Evolutionary conservation across 352 stramenopile species (phyloP), one percentile per base, ranked within the genome.

Genomic region (Globisporangium canariense): DNA sequence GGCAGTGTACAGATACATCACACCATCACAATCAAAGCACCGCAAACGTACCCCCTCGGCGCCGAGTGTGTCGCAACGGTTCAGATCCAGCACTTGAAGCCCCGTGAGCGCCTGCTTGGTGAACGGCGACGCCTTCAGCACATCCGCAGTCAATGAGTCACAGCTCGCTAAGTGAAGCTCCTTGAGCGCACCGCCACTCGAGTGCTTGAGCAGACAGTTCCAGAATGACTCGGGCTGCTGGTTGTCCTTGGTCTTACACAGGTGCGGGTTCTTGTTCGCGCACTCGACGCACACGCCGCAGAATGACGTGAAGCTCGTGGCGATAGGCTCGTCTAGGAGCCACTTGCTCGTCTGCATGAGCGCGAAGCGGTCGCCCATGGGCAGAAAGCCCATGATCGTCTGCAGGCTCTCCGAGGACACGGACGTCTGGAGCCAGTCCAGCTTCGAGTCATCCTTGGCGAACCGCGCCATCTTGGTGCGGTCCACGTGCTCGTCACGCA

Each of bases 41-140:
- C 22, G 6, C 2, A 28, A 38, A 60, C 66, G 41, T 41, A 83
- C 61, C 30, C 78, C 81, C n/a, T 86, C 75, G 0, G 62, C 58
- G 8, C 75, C 76, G 20, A 93, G 69, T 5, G 65, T 40, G 4
- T 60, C 58, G 62, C 80, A 89, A n/a, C 78, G 72, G 56, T 85
- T 86, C 25, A 93, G 74, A 10, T 90, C 80, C 30, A 93, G 58
- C 8, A 89, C 76, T 30, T 75, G 69, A 2, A 93, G 76, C 41
- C 68, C 55, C 20, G 51, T 41, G n/a, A 91, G 50, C 18, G 79
- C 78, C 0, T 49, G 45, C 20, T 64, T 58, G 3, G 68, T 74
- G 25, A 64, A 66, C 6, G 57, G 20, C 18, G 65, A 55, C 4
- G 30, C 69, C 18, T 65, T 62, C 2, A 93, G 68, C 58, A 88